Base-by-base conservation (phyloP, 768 basidiomycete species). In the Pisolithus marmoratus region DNA sequence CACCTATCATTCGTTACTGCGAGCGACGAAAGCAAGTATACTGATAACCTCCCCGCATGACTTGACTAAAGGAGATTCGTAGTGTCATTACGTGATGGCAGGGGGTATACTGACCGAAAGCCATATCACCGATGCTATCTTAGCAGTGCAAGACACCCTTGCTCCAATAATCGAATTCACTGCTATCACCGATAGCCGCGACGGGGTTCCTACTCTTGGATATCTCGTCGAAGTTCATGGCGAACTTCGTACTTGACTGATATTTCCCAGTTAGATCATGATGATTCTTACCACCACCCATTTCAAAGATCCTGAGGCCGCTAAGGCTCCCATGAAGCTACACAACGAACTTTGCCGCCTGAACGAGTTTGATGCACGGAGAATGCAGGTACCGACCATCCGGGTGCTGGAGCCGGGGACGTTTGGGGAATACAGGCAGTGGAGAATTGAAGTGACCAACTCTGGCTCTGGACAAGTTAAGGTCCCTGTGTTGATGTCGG, bases 391-490 rank as follows among this genome's bases (percentile, higher is more conserved):
- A 29, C 52, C 52, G 12, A 53, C 46, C 6, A 48, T 53, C 31
- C 52, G 52, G 15, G 26, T 46, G 14, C 24, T 52, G 14, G 29
- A 46, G 26, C 23, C 50, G 19, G 43, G 50, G 20, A 51, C 37
- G 1, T 54, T 34, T 19, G 3, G 3, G n/a, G 36, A 51, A 46
- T 51, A n/a, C n/a, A n/a, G n/a, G n/a, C n/a, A n/a, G n/a, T n/a
- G n/a, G n/a, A n/a, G n/a, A n/a, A n/a, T n/a, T n/a, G n/a, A n/a
- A n/a, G n/a, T n/a, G n/a, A n/a, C n/a, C n/a, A n/a, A n/a, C n/a
- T n/a, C n/a, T n/a, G 52, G 52, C n/a, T 24, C 52, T 1, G 29
- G 52, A 24, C 47, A 53, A 34, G 46, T 53, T 22, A 53, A 53
- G 41, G 52, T 48, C 47, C 52, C 47, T 19, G 52, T 49, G 19